Percentiles rank a stretch among this genome's conserved stretches.
Conservation (phyloP, 768 basidiomycete species). For the Kwoniella sp. region DNA sequence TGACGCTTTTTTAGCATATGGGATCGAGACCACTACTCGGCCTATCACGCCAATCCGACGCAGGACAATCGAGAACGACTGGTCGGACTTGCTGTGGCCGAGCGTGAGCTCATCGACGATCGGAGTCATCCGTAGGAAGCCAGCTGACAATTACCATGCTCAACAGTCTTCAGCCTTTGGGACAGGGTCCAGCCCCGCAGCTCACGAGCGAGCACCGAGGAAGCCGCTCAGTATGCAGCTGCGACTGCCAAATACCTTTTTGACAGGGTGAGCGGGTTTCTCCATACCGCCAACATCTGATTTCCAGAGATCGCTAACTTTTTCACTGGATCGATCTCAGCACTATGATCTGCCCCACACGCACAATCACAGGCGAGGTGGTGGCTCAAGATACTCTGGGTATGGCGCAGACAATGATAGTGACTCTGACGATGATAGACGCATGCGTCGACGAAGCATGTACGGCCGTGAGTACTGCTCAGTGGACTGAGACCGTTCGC, state of each 20-base stretch:
- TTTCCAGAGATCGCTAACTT: neutral
- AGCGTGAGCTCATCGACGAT: slow-evolving; percentile 38
- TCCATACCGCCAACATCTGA: too few relatives aligned
- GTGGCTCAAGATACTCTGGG: slow-evolving; percentile 29
- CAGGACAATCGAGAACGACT: slow-evolving; percentile 52
- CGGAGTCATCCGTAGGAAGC: too few relatives aligned
- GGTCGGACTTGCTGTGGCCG: slow-evolving; percentile 52
- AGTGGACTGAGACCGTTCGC: neutral
- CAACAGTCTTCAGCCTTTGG: slow-evolving; percentile 46
- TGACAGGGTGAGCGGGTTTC: slow-evolving; percentile 38
- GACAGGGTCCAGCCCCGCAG: slow-evolving; percentile 41
- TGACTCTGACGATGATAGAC: slow-evolving; percentile 32
- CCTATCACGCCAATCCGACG: slow-evolving; percentile 43
- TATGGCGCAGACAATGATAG: slow-evolving; percentile 38
- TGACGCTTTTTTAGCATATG: slow-evolving; percentile 32
- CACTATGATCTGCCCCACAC: slow-evolving; percentile 41
- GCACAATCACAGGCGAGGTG: slow-evolving; percentile 12
- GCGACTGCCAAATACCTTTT: slow-evolving; percentile 51
- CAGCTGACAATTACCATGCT: neutral
- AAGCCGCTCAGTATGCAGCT: slow-evolving; percentile 49
- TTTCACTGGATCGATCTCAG: slow-evolving; percentile 19
- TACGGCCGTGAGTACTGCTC: slow-evolving; percentile 33
- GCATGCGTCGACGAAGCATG: slow-evolving; percentile 28
- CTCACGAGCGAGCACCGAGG: slow-evolving; percentile 35
- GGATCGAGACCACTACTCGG: slow-evolving; percentile 51